Percentiles rank a stretch among this genome's conserved stretches.
These are phyloP conservation scores for Buxus sempervirens DNA, from an alignment of 164 flowering plant genomes.

Conservation along the genomic window DNA sequence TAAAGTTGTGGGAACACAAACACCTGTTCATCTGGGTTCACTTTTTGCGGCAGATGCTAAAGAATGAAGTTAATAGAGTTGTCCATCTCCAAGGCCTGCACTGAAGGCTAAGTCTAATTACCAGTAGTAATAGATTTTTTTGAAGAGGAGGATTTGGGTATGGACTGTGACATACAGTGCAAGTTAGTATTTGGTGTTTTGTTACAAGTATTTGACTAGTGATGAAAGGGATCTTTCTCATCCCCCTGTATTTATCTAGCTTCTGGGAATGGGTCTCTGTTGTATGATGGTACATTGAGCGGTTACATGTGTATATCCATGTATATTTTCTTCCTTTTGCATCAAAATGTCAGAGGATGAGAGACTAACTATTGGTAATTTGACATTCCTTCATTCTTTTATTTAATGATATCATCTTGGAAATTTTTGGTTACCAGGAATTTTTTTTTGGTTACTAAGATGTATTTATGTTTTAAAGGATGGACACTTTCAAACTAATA, in stretches of 20 bases:
- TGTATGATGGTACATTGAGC: background rate
- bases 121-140: background rate
- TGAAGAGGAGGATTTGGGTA: conserved; percentile 1
- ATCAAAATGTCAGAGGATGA: background rate
- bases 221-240: conserved; percentile 8
- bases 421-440: background rate
- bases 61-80: conserved; percentile 44
- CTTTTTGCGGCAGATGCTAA: conserved; percentile 98
- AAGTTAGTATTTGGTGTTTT: conserved; percentile 6
- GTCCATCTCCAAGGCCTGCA: background rate
- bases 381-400: background rate
- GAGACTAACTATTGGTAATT: background rate
- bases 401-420: background rate
- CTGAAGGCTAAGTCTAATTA: background rate
- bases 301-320: background rate
- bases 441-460: no score
- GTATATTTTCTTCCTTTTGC: background rate
- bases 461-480: background rate
- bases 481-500: background rate
- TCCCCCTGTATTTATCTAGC: background rate
- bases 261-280: background rate
- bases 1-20: conserved; percentile 94
- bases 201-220: background rate
- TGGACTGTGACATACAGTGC: conserved; percentile 4
- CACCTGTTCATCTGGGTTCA: conserved; percentile 94